Evolutionary conservation across 2,329 filamentous ascomycete species (phyloP).

Genomic region (Calonectria pauciramosa): DNA sequence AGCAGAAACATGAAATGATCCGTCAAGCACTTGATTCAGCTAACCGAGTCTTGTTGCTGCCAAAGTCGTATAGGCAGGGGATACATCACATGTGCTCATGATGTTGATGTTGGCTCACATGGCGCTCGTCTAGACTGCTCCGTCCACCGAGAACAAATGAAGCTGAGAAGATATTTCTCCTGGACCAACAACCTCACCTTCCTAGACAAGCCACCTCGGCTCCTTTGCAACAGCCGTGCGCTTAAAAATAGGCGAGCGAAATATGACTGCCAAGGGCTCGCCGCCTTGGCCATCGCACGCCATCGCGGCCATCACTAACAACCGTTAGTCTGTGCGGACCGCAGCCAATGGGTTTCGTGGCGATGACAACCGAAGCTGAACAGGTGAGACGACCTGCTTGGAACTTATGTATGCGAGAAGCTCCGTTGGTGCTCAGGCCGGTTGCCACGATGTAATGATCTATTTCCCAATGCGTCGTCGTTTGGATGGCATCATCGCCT

Average conservation of each 20-base stretch:
- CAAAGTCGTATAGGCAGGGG: not conserved
- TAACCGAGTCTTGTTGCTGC: not conserved
- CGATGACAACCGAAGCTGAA: slow-evolving; percentile 1
- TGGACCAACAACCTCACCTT: slow-evolving; percentile 11
- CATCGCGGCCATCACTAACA: slow-evolving; percentile 25
- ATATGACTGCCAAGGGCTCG: not conserved
- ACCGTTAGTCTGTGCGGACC: slow-evolving; percentile 17
- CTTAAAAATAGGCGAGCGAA: slow-evolving; percentile 15
- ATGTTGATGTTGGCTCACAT: not conserved
- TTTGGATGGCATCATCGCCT: slow-evolving; percentile 5
- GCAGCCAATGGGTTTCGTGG: slow-evolving; percentile 12
- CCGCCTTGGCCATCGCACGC: slow-evolving; percentile 25
- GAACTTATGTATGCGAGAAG: slow-evolving; percentile 17
- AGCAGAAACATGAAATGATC: not conserved
- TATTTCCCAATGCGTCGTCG: slow-evolving; percentile 1
- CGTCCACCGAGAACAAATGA: not conserved
- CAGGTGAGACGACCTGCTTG: slow-evolving; percentile 15
- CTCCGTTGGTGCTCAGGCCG: not conserved
- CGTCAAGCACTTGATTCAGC: too few relatives aligned
- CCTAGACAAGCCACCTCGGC: slow-evolving; percentile 14
- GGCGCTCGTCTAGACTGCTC: not conserved
- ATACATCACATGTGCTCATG: not conserved
- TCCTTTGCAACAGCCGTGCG: not conserved
- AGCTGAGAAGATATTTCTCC: not conserved
- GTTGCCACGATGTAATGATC: slow-evolving; percentile 7